Conservation (phyloP, 768 basidiomycete species). For the Steccherinum ochraceum region DNA sequence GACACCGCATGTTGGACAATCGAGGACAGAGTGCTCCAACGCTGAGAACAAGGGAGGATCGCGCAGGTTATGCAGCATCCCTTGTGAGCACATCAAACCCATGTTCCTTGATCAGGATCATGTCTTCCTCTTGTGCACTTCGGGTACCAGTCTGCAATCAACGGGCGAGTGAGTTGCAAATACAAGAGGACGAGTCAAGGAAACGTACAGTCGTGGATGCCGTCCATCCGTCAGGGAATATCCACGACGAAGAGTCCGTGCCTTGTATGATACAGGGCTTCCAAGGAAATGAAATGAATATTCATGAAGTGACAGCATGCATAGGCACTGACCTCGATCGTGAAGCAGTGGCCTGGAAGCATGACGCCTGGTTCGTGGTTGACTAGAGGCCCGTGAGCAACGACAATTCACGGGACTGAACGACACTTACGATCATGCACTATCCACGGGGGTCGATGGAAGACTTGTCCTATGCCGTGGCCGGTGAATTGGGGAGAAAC, state of each 20-base stretch:
- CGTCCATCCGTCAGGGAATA: conserved; percentile 92
- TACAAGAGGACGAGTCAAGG: neutral
- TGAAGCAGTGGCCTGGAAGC: conserved; percentile 85
- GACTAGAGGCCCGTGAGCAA: conserved; percentile 32
- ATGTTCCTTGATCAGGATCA: conserved; percentile 72
- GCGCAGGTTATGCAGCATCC: too few species aligned
- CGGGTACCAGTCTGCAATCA: conserved; percentile 11
- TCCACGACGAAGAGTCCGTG: conserved; percentile 55
- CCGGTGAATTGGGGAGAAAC: conserved; percentile 73
- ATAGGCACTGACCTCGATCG: conserved; percentile 81
- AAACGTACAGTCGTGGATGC: conserved; percentile 72
- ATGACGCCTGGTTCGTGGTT: conserved; percentile 82
- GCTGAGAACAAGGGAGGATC: too few species aligned
- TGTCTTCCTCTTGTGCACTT: conserved; percentile 47
- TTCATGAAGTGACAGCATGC: too few species aligned
- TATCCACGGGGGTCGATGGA: conserved; percentile 83
- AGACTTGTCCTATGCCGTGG: conserved; percentile 80
- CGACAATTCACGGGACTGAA: neutral
- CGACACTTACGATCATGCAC: conserved; percentile 56
- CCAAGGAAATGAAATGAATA: too few species aligned
- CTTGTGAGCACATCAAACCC: conserved; percentile 76
- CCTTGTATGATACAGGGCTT: conserved; percentile 63
- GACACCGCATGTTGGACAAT: too few species aligned
- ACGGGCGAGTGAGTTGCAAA: neutral
- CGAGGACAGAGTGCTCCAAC: too few species aligned